Evolutionary conservation across 495 filamentous ascomycete species (phyloP), one percentile per base, ranked within the genome.

Genomic region (Penicillium pancosmium): DNA sequence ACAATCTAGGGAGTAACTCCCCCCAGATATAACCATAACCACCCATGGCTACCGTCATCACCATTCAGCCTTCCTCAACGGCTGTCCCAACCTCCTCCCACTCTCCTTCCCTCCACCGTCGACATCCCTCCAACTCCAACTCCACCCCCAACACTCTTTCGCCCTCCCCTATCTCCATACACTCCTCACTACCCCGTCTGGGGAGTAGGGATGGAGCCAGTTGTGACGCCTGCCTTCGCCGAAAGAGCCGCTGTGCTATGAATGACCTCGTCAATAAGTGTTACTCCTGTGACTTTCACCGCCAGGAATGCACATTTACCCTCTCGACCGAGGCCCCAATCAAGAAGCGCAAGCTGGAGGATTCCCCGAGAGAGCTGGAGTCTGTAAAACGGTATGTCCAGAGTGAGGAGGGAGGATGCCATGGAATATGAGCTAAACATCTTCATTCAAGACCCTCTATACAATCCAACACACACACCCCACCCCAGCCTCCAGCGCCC

Each of bases 171-270:
- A 60, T 71, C 49, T 62, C 70, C 50, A 56, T 63, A 60, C 59
- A 66, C 40, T 72, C 71, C 2, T 59, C 69, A 48, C 50, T 71
- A 43, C 50, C 68, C 57, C 66, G 71, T 11, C 60, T 64, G 16
- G 60, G 56, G 41, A 73, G 76, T 48, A 73, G 77, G 73, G 63
- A 82, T 81, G 73, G 82, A 80, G 63, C 80, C 64, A 69, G 83
- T 73, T 88, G 86, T 73, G 90, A 93, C 78, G 88, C 90, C 43
- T 98, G 94, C 75, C 80, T 91, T 56, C 84, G 85, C 73, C 81
- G 92, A 68, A 92, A 93, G 73, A 91, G 87, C 65, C 88, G 92
- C 66, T 98, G 94, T 77, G 91, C 95, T 55, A 90, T 96, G 75
- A 89, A 92, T 68, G 78, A 81, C 55, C 71, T 75, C 63, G 74